A percentile compares a stretch with the other conserved stretches of the same genome.
phyloP scores from a whole-genome alignment of 192 early-diverging fungal species.

The Coemansia sp. region DNA sequence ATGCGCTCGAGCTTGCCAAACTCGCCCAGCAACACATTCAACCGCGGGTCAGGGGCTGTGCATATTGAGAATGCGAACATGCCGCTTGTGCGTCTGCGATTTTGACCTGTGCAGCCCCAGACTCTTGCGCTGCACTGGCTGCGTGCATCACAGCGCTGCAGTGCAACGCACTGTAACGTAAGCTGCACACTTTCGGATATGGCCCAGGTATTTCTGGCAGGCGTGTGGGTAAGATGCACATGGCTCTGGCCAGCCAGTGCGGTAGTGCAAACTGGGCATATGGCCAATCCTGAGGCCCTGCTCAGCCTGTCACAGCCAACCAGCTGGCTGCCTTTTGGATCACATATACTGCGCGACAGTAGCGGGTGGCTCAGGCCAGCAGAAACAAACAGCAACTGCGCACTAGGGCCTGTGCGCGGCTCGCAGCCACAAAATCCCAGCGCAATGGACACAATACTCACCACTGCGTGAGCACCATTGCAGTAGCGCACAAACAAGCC shows the following conservation, averaged over 20 bases:
- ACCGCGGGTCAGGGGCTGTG: conserved; percentile 2
- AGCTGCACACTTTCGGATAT: neutral
- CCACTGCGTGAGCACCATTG: neutral
- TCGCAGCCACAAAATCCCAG: conserved; percentile 2
- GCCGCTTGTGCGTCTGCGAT: neutral
- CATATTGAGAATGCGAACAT: neutral
- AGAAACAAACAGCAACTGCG: neutral
- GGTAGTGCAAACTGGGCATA: no score
- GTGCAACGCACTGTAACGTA: neutral
- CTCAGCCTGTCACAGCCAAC: neutral
- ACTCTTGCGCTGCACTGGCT: neutral
- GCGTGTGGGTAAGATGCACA: neutral
- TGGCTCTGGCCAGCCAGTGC: no score
- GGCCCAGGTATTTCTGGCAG: neutral
- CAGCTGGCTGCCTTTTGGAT: neutral
- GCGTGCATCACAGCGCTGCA: neutral
- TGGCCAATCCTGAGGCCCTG: no score
- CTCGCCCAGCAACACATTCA: neutral
- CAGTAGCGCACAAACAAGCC: neutral
- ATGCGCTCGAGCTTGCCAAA: neutral
- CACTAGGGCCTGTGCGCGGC: neutral
- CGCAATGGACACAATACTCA: neutral
- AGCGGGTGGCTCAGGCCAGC: neutral
- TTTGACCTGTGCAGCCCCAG: neutral
- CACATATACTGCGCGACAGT: neutral